Evolutionary conservation across 371 early-diverging fungal species (phyloP).

Genomic region (Syncephalis plumigaleata): DNA sequence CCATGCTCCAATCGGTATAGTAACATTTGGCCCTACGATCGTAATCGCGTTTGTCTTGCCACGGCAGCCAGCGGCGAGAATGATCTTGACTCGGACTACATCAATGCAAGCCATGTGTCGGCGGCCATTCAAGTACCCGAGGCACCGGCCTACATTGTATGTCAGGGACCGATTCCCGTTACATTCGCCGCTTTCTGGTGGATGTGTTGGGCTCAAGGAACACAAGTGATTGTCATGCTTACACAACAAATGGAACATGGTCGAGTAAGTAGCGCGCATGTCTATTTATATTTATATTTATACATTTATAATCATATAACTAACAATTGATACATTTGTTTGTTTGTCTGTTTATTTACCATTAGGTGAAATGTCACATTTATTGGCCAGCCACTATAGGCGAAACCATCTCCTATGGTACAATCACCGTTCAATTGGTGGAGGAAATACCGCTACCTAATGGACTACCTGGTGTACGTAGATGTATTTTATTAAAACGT

Average conservation of each 20-base stretch:
- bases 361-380: conserved; percentile 45
- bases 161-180: conserved; percentile 72
- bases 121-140: conserved; percentile 75
- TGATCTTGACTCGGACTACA: conserved; percentile 39
- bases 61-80: conserved; percentile 6
- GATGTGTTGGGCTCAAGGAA: conserved; percentile 69
- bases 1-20: conserved; percentile 53
- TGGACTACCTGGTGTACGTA: too few species aligned
- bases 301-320: background rate
- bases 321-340: conserved; percentile 6
- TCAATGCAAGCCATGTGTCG: conserved; percentile 62
- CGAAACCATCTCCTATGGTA: conserved; percentile 19
- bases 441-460: background rate
- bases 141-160: conserved; percentile 64
- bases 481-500: conserved; percentile 5
- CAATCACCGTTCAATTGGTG: conserved; percentile 11
- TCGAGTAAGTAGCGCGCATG: conserved; percentile 26
- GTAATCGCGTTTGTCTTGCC: conserved; percentile 27
- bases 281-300: conserved; percentile 4
- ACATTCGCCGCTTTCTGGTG: conserved; percentile 83
- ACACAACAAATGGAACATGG: conserved; percentile 69
- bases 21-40: conserved; percentile 59
- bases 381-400: conserved; percentile 46
- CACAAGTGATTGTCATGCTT: conserved; percentile 71
- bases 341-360: background rate